Evolutionary conservation across 192 early-diverging fungal species (phyloP), one percentile per base, ranked within the genome.

Genomic region (Powellomyces hirtus): DNA sequence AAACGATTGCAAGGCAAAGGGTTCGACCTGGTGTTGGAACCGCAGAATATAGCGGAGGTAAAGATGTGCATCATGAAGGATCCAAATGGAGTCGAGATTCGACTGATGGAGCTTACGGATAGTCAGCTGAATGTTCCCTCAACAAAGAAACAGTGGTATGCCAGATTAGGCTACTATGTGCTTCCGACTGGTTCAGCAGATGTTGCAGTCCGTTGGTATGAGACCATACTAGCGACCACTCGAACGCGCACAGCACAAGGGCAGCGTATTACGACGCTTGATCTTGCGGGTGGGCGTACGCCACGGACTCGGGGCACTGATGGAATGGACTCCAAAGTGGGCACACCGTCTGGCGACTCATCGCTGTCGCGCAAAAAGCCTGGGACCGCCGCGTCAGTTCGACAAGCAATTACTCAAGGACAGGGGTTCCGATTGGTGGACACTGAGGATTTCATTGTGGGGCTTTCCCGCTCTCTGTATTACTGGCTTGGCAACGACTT

Each of bases 401-500:
- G 71, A 24, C 71, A 71, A 18, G 74, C 68, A 3, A 62, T 75
- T 20, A 59, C 46, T 2, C 70, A 73, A 69, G 68, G 55, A 18
- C 50, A 76, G 35, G 80, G 80, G 1, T 81, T 83, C 49, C 76
- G 83, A 30, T 16, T 79, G 16, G 78, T 85, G 11, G 83, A 83
- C 62, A 75, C 67, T 20, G 80, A 85, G 56, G 77, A 81, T 20
- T 77, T 81, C 45, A 68, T 79, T 33, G 59, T 84, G 27, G 81
- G 77, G 35, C 57, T 82, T 2, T 75, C 77, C 13, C 55, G 74
- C 11, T 75, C 78, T 1, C 63, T 75, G 24, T 84, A 76, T 60
- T 73, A 75, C 44, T 84, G 83, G 83, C 37, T 84, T 29, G 83
- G 80, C 1, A 82, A 80, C 62, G 83, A 84, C 36, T 52, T 78